phyloP scores from a whole-genome alignment of 495 filamentous ascomycete species.

The Darksidea phi region DNA sequence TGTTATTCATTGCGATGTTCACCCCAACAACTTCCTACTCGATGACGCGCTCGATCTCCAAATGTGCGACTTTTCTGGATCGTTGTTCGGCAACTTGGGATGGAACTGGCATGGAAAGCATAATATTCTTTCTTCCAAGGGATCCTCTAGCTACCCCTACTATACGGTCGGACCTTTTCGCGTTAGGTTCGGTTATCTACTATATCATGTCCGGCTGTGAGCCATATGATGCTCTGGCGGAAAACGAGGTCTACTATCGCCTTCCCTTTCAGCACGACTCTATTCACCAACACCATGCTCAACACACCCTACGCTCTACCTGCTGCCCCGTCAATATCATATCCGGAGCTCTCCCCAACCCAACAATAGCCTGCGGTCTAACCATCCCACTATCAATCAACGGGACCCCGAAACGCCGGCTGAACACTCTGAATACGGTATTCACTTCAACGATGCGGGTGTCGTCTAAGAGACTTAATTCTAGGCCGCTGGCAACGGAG shows the following conservation, averaged over 20 bases:
- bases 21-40: constrained; percentile 31
- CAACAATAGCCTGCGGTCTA: constrained; percentile 50
- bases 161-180: constrained; percentile 15
- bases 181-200: constrained; percentile 19
- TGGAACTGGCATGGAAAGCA: constrained; percentile 14
- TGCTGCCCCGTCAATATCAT: constrained; percentile 52
- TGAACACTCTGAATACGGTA: constrained; percentile 53
- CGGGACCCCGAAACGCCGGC: constrained; percentile 52
- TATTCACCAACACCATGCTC: constrained; percentile 51
- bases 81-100: constrained; percentile 26
- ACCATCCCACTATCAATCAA: constrained; percentile 54
- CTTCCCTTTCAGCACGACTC: constrained; percentile 50
- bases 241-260: constrained; percentile 39
- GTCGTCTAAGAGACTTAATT: constrained; percentile 50
- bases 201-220: constrained; percentile 12
- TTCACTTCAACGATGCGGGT: constrained; percentile 51
- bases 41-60: constrained; percentile 20
- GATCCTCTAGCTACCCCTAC: not conserved
- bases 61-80: constrained; percentile 36
- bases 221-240: constrained; percentile 13
- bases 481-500: constrained; percentile 52
- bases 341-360: constrained; percentile 51
- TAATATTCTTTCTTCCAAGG: constrained; percentile 14
- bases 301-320: constrained; percentile 51
- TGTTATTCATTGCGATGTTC: constrained; percentile 33